Conservation (phyloP, 2,329 filamentous ascomycete species). For the Dactylellina sp. region DNA sequence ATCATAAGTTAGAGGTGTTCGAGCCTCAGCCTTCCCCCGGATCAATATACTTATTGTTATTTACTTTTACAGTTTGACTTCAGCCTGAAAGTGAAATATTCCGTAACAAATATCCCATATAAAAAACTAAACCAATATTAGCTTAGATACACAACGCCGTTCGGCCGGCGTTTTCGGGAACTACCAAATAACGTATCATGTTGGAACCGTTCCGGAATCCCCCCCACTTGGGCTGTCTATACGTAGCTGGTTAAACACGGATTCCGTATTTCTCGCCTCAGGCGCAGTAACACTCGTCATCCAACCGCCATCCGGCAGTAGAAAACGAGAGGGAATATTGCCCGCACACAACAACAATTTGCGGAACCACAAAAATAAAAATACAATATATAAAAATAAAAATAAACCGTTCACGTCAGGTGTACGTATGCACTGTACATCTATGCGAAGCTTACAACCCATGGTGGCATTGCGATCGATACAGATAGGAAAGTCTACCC, state of each 20-base stretch:
- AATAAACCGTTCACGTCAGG: neutral
- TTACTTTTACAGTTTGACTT: constrained; percentile 21
- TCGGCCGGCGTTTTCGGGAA: constrained; percentile 36
- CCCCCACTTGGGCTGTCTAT: neutral
- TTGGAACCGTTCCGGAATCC: neutral
- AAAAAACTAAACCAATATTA: constrained; percentile 25
- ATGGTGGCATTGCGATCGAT: constrained; percentile 16
- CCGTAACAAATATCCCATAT: constrained; percentile 18
- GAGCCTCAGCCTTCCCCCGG: constrained; percentile 22
- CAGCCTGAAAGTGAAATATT: constrained; percentile 56
- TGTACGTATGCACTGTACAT: neutral
- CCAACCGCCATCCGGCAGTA: neutral
- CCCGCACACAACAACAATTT: no score
- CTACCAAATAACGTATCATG: constrained; percentile 16
- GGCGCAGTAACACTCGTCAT: neutral
- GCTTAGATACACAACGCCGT: constrained; percentile 13
- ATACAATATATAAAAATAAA: neutral
- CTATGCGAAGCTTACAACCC: neutral
- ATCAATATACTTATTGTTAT: constrained; percentile 24
- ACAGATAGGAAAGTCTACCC: constrained; percentile 46
- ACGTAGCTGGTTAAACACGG: neutral
- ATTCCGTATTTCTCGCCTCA: neutral
- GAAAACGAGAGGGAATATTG: no score
- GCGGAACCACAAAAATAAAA: neutral
- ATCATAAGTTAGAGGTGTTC: constrained; percentile 29